phyloP scores from a whole-genome alignment of 2,329 filamentous ascomycete species.

The Colletotrichum sp. region DNA sequence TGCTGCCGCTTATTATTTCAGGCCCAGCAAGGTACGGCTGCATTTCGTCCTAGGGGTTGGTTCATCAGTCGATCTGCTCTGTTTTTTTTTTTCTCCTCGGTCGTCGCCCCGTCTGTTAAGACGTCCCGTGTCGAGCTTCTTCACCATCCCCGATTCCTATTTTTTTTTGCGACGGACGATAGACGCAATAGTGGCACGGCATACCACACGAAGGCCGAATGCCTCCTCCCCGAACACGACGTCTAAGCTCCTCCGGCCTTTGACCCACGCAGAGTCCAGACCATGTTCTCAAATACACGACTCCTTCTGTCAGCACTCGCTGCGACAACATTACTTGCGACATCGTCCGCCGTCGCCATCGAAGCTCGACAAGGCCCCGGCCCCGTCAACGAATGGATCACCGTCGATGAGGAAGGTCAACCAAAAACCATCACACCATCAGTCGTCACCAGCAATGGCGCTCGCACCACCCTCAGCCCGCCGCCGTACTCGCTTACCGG shows the following conservation, averaged over 20 bases:
- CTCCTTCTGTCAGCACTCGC: neutral
- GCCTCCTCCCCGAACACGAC: neutral
- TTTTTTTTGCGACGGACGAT: neutral
- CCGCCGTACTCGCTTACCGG: conserved; percentile 32
- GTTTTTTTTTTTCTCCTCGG: neutral
- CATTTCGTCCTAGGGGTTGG: neutral
- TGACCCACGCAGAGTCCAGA: neutral
- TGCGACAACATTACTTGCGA: neutral
- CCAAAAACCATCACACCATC: conserved; percentile 32
- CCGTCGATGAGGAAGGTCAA: conserved; percentile 30
- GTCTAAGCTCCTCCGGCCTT: neutral
- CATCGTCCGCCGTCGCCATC: conserved; percentile 8
- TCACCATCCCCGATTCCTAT: neutral
- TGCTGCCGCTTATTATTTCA: neutral
- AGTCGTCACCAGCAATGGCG: conserved; percentile 29
- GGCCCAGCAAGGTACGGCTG: neutral
- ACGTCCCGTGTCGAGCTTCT: neutral
- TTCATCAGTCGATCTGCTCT: neutral
- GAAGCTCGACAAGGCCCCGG: conserved; percentile 7
- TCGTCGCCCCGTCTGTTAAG: neutral
- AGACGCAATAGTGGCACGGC: neutral
- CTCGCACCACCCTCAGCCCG: conserved; percentile 29
- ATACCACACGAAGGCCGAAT: neutral
- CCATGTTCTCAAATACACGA: conserved; percentile 4
- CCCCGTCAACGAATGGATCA: conserved; percentile 32